Base-by-base conservation (phyloP, 352 stramenopile species). In the Phytophthora macrochlamydospora region DNA sequence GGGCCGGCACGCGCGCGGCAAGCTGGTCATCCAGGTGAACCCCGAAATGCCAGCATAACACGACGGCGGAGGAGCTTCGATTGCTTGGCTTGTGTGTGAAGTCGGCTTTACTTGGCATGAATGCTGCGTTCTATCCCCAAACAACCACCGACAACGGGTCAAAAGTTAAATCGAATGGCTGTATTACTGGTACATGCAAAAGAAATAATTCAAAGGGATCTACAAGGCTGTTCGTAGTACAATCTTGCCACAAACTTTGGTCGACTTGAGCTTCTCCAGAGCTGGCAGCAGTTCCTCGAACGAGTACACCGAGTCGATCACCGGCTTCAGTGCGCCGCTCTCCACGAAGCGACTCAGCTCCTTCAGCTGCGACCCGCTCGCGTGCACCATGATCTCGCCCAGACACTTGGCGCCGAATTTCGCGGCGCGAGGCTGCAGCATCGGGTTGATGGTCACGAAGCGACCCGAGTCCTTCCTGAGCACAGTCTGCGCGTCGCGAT, bases 191-290 rank as follows among this genome's bases (percentile, higher is more conserved):
- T 49, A 88, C 71, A 29, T 81, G 72, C 32, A 90, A 88, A 49
- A n/a, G 14, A 49, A 49, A 29, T 46, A 46, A 7, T 8, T 9
- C 14, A 18, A 32, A 43, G 35, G 29, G 6, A 1, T 38, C 3
- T 12, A 33, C 11, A 66, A 67, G 33, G 30, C 48, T 32, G 83
- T 72, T 31, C 69, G 68, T 11, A 88, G 62, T n/a, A 87, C 71
- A 43, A 89, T 81, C 65, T 89, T 89, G 50, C 80, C 77, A 45
- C 74, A 75, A 3, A 65, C 64, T 14, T 63, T 69, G 53, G 74
- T 69, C 37, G 62, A 67, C 65, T 81, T 77, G n/a, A 86, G 66
- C 57, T 81, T 67, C 24, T 71, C 56, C 50, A 87, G 70, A 51
- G 65, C 80, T 30, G 69, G 66, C 28, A 62, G 51, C 3, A 88